Evolutionary conservation across 2,329 filamentous ascomycete genomes (phyloP), one percentile per base, ranked within the genome.

Genomic region (Cytospora piceae): DNA sequence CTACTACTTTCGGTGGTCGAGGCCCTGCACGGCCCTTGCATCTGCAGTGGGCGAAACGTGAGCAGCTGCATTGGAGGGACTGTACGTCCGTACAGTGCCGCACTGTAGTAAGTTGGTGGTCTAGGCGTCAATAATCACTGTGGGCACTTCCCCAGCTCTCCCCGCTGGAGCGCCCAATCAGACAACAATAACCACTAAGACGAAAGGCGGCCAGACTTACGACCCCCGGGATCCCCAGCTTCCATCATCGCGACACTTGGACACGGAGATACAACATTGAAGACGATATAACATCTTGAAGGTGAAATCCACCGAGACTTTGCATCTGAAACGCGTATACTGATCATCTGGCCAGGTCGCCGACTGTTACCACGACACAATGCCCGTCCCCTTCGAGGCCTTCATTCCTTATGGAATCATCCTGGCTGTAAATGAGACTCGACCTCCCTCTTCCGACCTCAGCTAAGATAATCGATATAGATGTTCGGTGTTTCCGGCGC

Each of bases 371-470:
- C 37, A 57, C 69, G 69, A 68, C 77, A 77, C 73, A 61, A 89
- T 89, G 87, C 84, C 84, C 67, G 78, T 89, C 69, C 87, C 87
- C 57, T 89, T 88, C 78, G 87, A 89, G 77, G 79, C 85, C 58
- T 74, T 89, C 70, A 80, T 89, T 77, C 86, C 87, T 53, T 89
- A 88, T 77, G 87, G 79, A 76, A 88, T 89, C 81, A 85, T 89
- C 76, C 76, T 86, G 72, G 81, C 77, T 73, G 86, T 89, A 82
- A 77, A 85, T n/a, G 67, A 69, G 39, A 37, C 58, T 64, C 17
- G 24, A 51, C 39, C 55, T 52, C 27, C 39, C 67, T 52, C 61
- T 63, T 63, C 60, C 46, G 65, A 54, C 51, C 55, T 63, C 31
- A 58, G 46, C 27, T 57, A 34, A 61, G 46, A 29, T 31, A 24